Conservation (phyloP, 2,329 filamentous ascomycete genomes). For the Cordyceps militaris region DNA sequence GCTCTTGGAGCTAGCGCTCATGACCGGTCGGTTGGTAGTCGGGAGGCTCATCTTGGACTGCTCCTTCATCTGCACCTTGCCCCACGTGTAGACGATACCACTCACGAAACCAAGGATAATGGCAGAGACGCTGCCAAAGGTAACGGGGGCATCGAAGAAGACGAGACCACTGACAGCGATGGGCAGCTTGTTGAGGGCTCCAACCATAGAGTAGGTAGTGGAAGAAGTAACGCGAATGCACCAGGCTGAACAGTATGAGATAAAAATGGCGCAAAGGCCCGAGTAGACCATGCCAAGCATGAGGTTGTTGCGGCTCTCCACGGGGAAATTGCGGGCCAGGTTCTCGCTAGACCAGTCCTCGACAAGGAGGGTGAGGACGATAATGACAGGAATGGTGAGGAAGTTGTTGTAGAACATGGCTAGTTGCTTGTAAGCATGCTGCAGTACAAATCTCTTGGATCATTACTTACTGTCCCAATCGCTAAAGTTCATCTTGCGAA, state of each 20-base stretch:
- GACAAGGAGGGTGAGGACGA: conserved; percentile 66
- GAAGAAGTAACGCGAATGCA: conserved; percentile 89
- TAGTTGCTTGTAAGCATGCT: conserved; percentile 32
- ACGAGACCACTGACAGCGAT: conserved; percentile 79
- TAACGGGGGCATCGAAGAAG: conserved; percentile 86
- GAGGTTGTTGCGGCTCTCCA: conserved; percentile 63
- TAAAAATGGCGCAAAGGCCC: conserved; percentile 80
- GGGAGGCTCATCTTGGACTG: conserved; percentile 11
- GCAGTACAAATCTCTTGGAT: not conserved
- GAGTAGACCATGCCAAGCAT: conserved; percentile 82
- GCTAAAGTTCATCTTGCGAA: conserved; percentile 97
- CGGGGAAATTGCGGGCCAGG: conserved; percentile 73
- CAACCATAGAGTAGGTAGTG: conserved; percentile 96
- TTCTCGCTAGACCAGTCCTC: conserved; percentile 85
- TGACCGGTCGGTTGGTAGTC: conserved; percentile 10
- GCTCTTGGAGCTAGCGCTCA: conserved; percentile 14
- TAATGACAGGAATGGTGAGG: conserved; percentile 78
- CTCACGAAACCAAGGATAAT: conserved; percentile 81
- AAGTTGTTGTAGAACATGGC: conserved; percentile 99
- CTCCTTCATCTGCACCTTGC: conserved; percentile 14
- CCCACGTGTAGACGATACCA: conserved; percentile 68
- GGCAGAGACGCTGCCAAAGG: conserved; percentile 76
- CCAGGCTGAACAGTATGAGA: conserved; percentile 93
- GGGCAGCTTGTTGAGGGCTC: conserved; percentile 87
- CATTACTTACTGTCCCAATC: conserved; percentile 81